Evolutionary conservation across 805 yeast genomes (phyloP).

Genomic region (Zygosaccharomyces gambellarensis): DNA sequence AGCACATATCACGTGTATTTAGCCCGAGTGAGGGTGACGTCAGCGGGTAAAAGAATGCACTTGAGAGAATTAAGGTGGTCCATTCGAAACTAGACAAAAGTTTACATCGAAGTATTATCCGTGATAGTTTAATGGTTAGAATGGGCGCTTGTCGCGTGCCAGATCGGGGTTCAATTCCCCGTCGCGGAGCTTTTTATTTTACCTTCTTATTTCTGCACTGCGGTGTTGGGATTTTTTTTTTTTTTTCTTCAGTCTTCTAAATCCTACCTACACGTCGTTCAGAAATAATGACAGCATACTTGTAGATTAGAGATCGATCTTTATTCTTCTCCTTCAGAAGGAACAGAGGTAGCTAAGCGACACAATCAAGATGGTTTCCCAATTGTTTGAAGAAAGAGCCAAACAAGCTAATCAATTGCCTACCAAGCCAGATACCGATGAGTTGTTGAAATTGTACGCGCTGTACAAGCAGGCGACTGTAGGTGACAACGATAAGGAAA

Average conservation of each 20-base stretch:
- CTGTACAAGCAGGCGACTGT: slow-evolving; percentile 95
- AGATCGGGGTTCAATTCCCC: slow-evolving; percentile 1
- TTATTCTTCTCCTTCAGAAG: too few relatives aligned
- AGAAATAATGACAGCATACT: too few relatives aligned
- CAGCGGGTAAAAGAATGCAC: background rate
- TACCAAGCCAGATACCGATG: slow-evolving; percentile 79
- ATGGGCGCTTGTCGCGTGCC: slow-evolving; percentile 2
- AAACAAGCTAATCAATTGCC: slow-evolving; percentile 70
- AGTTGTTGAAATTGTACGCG: slow-evolving; percentile 81
- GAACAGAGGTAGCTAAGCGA: too few relatives aligned
- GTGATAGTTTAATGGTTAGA: slow-evolving; percentile 1
- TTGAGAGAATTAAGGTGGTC: background rate
- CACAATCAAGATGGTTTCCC: slow-evolving; percentile 29
- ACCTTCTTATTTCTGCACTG: background rate
- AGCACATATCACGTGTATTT: background rate
- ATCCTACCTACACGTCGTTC: too few relatives aligned
- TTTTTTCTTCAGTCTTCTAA: background rate
- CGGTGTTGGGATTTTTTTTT: background rate
- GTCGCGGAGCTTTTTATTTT: background rate
- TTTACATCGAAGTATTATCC: too few relatives aligned
- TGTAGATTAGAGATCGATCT: too few relatives aligned
- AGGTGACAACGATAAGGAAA: slow-evolving; percentile 83
- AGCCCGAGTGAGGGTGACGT: background rate
- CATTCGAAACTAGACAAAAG: too few relatives aligned
- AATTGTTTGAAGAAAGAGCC: slow-evolving; percentile 49